Percentiles rank a stretch among this genome's conserved stretches.
Conservation (phyloP, 495 filamentous ascomycete species). For the Bathelium albidoporum region DNA sequence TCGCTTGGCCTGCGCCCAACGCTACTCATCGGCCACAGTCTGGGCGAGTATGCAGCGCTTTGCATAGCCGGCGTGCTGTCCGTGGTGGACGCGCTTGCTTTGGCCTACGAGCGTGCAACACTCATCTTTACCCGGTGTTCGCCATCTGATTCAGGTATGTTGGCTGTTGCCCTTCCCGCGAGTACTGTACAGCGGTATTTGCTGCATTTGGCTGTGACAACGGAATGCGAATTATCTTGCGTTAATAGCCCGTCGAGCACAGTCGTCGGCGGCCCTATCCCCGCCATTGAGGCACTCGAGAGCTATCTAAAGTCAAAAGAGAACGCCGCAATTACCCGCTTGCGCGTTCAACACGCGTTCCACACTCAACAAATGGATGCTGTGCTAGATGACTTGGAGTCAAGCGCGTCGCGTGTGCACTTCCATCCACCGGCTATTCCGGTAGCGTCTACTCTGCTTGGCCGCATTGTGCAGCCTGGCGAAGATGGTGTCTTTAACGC, state of each 20-base stretch:
- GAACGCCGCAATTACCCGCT: conserved; percentile 33
- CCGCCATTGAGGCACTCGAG: conserved; percentile 15
- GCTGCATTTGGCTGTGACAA: neutral
- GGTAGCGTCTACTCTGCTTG: conserved; percentile 59
- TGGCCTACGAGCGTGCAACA: conserved; percentile 17
- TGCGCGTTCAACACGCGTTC: conserved; percentile 70
- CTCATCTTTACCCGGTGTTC: conserved; percentile 14
- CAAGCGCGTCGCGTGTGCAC: conserved; percentile 43
- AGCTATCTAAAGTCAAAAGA: conserved; percentile 14
- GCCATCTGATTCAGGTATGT: conserved; percentile 21
- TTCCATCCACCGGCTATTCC: conserved; percentile 56
- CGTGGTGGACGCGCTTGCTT: conserved; percentile 11
- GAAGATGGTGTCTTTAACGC: conserved; percentile 45
- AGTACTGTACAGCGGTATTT: neutral
- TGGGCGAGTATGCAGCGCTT: conserved; percentile 25
- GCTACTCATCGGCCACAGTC: conserved; percentile 27
- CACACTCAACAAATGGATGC: conserved; percentile 74
- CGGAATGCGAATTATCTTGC: conserved; percentile 29
- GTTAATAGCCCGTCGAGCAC: conserved; percentile 28
- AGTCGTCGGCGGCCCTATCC: conserved; percentile 25
- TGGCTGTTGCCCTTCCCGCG: conserved; percentile 19
- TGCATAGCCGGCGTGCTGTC: conserved; percentile 21
- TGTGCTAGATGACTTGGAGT: conserved; percentile 57
- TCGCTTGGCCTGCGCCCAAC: conserved; percentile 28
- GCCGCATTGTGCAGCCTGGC: conserved; percentile 40